phyloP scores from a whole-genome alignment of 306 rosid genomes.

The Quercus glauca region DNA sequence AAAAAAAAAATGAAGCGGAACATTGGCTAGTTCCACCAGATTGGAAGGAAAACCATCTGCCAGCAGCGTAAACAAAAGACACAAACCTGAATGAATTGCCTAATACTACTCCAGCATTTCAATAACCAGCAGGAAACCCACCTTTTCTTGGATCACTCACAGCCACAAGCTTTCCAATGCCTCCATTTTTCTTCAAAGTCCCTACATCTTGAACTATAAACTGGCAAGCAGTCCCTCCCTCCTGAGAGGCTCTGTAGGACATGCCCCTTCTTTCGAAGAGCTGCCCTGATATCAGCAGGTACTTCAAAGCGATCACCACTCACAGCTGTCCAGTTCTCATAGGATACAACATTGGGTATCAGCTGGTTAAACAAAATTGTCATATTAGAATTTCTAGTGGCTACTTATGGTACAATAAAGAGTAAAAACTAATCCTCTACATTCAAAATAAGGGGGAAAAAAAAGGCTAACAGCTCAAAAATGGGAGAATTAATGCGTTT shows the following conservation, averaged over 20 bases:
- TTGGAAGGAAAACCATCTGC: background rate
- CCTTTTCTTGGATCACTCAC: constrained; percentile 98
- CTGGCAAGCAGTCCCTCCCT: constrained; percentile 68
- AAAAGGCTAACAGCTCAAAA: background rate
- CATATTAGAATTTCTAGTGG: background rate
- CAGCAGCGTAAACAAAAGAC: background rate
- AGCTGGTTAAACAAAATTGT: constrained; percentile 41
- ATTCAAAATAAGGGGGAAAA: background rate
- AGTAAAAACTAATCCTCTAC: background rate
- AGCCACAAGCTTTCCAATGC: constrained; percentile 47
- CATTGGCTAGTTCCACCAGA: no score
- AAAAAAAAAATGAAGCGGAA: no score
- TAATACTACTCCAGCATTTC: background rate
- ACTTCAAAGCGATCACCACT: constrained; percentile 64
- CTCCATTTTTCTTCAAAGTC: constrained; percentile 14
- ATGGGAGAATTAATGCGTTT: background rate
- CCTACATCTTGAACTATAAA: constrained; percentile 40
- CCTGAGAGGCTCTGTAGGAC: constrained; percentile 55
- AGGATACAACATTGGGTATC: constrained; percentile 59
- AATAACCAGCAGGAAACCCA: constrained; percentile 75
- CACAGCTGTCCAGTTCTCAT: constrained; percentile 87
- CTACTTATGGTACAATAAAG: background rate
- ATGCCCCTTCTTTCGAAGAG: constrained; percentile 67
- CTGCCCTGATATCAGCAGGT: constrained; percentile 44
- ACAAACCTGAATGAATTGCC: background rate